Conservation (phyloP, 1,284 basidiomycete species). For the Vanrija pseudolonga region DNA sequence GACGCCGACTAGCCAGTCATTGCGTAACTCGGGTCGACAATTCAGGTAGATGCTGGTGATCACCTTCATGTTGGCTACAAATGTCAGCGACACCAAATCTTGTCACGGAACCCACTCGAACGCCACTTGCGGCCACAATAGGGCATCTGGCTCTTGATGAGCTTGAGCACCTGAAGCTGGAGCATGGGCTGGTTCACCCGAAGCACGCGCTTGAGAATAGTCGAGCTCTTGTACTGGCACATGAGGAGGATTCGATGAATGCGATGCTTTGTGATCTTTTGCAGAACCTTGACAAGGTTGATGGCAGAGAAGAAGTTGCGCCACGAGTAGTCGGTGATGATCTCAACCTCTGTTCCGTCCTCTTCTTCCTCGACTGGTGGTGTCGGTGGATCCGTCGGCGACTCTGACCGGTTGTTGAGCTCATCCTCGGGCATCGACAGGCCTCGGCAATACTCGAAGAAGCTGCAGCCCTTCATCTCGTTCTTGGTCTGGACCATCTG, state of each 20-base stretch:
- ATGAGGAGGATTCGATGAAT: conserved; percentile 93
- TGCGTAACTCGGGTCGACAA: conserved; percentile 89
- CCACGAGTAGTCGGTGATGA: conserved; percentile 94
- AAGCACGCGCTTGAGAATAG: conserved; percentile 89
- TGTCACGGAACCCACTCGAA: conserved; percentile 62
- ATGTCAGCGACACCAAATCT: background rate
- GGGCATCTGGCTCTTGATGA: conserved; percentile 98
- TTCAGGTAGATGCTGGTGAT: conserved; percentile 98
- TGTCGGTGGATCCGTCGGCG: conserved; percentile 52
- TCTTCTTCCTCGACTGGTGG: background rate
- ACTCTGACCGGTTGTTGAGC: background rate
- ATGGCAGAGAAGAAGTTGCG: conserved; percentile 97
- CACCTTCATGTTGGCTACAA: conserved; percentile 94
- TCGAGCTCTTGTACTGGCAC: conserved; percentile 97
- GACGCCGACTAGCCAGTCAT: conserved; percentile 93
- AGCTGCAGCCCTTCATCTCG: conserved; percentile 62
- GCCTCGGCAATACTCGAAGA: conserved; percentile 70
- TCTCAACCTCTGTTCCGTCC: conserved; percentile 70
- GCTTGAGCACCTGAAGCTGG: conserved; percentile 92
- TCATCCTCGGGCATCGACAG: background rate
- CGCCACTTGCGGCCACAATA: conserved; percentile 98
- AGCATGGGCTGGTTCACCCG: conserved; percentile 90
- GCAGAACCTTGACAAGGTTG: conserved; percentile 97
- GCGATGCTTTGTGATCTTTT: conserved; percentile 92
- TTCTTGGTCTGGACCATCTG: conserved; percentile 78